Conservation (phyloP, 208 protist genomes). For the Herpetomonas samuelpessoai region DNA sequence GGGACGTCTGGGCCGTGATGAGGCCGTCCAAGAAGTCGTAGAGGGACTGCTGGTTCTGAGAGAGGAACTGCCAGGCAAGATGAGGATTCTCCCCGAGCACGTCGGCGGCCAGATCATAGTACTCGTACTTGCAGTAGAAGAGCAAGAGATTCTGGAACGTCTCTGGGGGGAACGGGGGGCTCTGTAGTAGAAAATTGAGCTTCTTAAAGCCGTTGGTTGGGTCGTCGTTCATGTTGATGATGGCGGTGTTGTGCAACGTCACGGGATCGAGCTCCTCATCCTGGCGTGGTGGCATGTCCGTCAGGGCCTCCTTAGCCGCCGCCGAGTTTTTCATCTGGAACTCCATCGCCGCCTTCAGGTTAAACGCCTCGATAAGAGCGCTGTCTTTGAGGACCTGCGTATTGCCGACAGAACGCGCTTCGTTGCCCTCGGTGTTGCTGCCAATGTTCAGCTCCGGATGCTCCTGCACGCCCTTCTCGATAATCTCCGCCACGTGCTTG, state of each 20-base stretch:
- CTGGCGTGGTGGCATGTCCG: constrained; percentile 95
- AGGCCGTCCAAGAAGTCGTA: constrained; percentile 96
- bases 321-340: constrained; percentile 91
- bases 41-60: constrained; percentile 88
- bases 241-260: constrained; percentile 97
- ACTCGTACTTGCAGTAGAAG: constrained; percentile 96
- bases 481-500: constrained; percentile 95
- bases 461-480: constrained; percentile 93
- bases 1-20: constrained; percentile 94
- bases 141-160: constrained; percentile 97
- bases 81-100: constrained; percentile 95
- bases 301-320: constrained; percentile 94
- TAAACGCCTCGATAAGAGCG: constrained; percentile 97
- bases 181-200: constrained; percentile 95
- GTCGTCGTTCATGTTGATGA: constrained; percentile 97
- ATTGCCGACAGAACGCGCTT: constrained; percentile 95
- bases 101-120: constrained; percentile 96
- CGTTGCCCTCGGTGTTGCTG: constrained; percentile 90
- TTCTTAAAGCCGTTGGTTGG: constrained; percentile 95
- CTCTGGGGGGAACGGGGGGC: constrained; percentile 95
- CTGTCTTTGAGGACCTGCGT: constrained; percentile 94
- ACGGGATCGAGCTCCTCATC: constrained; percentile 97
- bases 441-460: constrained; percentile 95
- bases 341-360: constrained; percentile 97
- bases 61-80: constrained; percentile 94